Conservation (phyloP, 805 yeast species). For the Metschnikowia baotianmanensis region DNA sequence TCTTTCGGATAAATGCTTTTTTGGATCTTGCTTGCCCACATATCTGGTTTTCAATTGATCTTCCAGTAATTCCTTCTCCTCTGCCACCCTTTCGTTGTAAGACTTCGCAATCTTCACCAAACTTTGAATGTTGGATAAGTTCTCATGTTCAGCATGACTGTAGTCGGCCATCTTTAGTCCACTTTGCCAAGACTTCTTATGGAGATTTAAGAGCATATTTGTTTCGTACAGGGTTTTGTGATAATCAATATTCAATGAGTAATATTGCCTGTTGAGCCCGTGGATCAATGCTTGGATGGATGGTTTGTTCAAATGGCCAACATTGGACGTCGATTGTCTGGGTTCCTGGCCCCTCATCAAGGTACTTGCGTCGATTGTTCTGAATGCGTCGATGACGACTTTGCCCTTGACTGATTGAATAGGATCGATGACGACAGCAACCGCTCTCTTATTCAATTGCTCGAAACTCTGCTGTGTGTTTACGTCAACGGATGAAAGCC, state of each 20-base stretch:
- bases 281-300: conserved; percentile 95
- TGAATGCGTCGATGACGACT: conserved; percentile 97
- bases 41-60: conserved; percentile 92
- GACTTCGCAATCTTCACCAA: conserved; percentile 89
- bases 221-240: conserved; percentile 90
- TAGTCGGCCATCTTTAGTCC: conserved; percentile 81
- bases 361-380: conserved; percentile 84
- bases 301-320: conserved; percentile 93
- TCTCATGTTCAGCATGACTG: conserved; percentile 70
- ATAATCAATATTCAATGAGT: conserved; percentile 92
- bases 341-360: conserved; percentile 97
- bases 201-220: conserved; percentile 88
- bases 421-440: conserved; percentile 98
- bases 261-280: conserved; percentile 94
- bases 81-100: conserved; percentile 86
- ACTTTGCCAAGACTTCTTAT: conserved; percentile 93
- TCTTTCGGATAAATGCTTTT: conserved; percentile 90
- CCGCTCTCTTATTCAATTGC: conserved; percentile 92
- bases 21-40: conserved; percentile 98
- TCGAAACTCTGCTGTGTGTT: conserved; percentile 98
- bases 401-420: conserved; percentile 98
- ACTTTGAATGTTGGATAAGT: conserved; percentile 66
- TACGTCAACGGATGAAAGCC: conserved; percentile 97
- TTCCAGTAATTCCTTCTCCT: conserved; percentile 84
- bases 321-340: conserved; percentile 93